A percentile compares a stretch with the other conserved stretches of the same genome.
phyloP scores from a whole-genome alignment of 2,329 filamentous ascomycete genomes.

The Hypoxylon sp. region DNA sequence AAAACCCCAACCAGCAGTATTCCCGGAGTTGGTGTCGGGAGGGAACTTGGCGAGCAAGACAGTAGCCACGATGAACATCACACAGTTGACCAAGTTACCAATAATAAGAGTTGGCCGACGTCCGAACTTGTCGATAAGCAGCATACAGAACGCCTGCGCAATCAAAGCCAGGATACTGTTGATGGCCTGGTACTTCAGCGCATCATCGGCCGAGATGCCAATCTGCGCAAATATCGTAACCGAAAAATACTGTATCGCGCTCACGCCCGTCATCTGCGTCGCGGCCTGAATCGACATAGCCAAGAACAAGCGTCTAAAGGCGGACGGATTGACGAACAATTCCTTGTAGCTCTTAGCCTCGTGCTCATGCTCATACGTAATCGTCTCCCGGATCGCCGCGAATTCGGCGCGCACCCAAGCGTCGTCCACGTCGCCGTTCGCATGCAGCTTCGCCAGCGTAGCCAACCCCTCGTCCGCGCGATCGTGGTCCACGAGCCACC shows the following conservation, averaged over 20 bases:
- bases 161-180: conserved; percentile 79
- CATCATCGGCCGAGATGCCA: conserved; percentile 74
- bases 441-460: conserved; percentile 78
- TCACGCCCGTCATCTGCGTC: conserved; percentile 83
- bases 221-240: conserved; percentile 77
- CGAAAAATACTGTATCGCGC: conserved; percentile 82
- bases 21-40: conserved; percentile 66
- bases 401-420: conserved; percentile 81
- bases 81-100: conserved; percentile 79
- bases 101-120: conserved; percentile 80
- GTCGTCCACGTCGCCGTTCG: conserved; percentile 76
- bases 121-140: conserved; percentile 78
- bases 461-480: conserved; percentile 74
- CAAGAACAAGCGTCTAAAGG: conserved; percentile 80
- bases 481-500: conserved; percentile 83
- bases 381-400: conserved; percentile 71
- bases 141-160: conserved; percentile 77
- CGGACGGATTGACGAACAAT: conserved; percentile 75
- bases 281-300: conserved; percentile 78
- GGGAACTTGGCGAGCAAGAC: conserved; percentile 71
- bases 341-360: conserved; percentile 79
- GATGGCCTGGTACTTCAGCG: conserved; percentile 83
- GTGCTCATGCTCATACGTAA: conserved; percentile 76
- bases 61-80: conserved; percentile 80
- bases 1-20: conserved; percentile 78